A percentile compares a stretch with the other conserved stretches of the same genome.
Conservation (phyloP, 352 stramenopile genomes). For the Pythium plurisporium region DNA sequence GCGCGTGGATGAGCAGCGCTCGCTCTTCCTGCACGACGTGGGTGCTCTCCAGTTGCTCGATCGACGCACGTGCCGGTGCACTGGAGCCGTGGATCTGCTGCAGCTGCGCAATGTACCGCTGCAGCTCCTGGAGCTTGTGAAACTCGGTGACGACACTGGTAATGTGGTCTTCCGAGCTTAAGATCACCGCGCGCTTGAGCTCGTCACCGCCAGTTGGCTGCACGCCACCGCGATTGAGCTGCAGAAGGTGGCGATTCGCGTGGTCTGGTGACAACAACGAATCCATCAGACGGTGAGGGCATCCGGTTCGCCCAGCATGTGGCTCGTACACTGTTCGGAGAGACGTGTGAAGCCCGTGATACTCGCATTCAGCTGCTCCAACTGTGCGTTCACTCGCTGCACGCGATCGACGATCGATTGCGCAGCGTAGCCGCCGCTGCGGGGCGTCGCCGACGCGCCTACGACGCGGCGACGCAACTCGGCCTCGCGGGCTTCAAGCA, state of each 20-base stretch:
- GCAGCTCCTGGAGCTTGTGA: slow-evolving; percentile 44
- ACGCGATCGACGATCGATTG: slow-evolving; percentile 26
- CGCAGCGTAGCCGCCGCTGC: slow-evolving; percentile 18
- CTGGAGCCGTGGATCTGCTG: slow-evolving; percentile 30
- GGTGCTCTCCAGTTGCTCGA: slow-evolving; percentile 31
- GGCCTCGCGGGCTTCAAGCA: slow-evolving; percentile 48
- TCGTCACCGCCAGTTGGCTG: slow-evolving; percentile 23
- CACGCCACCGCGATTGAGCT: slow-evolving; percentile 25
- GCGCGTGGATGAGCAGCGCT: slow-evolving; percentile 38
- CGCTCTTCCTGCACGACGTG: slow-evolving; percentile 36
- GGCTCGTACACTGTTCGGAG: slow-evolving; percentile 30
- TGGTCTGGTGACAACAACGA: slow-evolving; percentile 29
- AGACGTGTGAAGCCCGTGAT: slow-evolving; percentile 40
- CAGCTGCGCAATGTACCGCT: slow-evolving; percentile 35
- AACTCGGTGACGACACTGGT: slow-evolving; percentile 33
- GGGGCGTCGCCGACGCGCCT: neutral
- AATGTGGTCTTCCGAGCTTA: slow-evolving; percentile 48
- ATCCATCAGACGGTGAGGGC: neutral
- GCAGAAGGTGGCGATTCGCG: slow-evolving; percentile 28
- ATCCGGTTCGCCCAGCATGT: neutral
- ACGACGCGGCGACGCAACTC: slow-evolving; percentile 26
- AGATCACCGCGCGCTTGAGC: slow-evolving; percentile 57
- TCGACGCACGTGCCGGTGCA: slow-evolving; percentile 14
- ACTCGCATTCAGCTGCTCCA: slow-evolving; percentile 23
- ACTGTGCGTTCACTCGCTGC: slow-evolving; percentile 19